A percentile compares a stretch with the other conserved stretches of the same genome.
Evolutionary conservation across 805 yeast species (phyloP).

Genomic region (Saturnispora mendoncae): DNA sequence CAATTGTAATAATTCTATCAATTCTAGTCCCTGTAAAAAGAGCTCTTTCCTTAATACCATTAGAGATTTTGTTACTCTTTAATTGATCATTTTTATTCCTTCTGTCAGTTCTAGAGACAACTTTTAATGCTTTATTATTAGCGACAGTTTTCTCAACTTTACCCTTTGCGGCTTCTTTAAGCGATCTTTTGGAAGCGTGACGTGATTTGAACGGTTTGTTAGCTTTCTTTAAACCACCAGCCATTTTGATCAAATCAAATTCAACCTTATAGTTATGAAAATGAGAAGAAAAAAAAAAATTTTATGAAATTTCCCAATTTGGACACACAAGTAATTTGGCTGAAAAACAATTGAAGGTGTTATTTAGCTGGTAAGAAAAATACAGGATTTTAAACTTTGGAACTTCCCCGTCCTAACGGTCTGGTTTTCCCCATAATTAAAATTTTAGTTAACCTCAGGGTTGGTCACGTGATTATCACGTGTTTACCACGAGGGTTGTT

Average conservation of each 20-base stretch:
- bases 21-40: constrained; percentile 63
- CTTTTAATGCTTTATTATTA: constrained; percentile 31
- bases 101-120: constrained; percentile 49
- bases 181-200: constrained; percentile 81
- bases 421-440: too few relatives aligned
- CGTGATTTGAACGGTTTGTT: constrained; percentile 88
- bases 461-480: constrained; percentile 9
- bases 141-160: constrained; percentile 62
- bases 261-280: background rate
- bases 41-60: constrained; percentile 49
- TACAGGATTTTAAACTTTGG: too few relatives aligned
- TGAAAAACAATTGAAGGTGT: too few relatives aligned
- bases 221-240: constrained; percentile 73
- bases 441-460: too few relatives aligned
- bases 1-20: constrained; percentile 72
- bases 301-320: background rate
- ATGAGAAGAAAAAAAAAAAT: background rate
- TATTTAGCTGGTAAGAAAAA: too few relatives aligned
- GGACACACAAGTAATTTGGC: background rate
- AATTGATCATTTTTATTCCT: constrained; percentile 72
- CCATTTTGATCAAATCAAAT: constrained; percentile 33
- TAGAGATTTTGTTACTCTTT: constrained; percentile 60
- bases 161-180: constrained; percentile 76
- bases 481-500: background rate
- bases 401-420: too few relatives aligned